A percentile compares a stretch with the other conserved stretches of the same genome.
These are phyloP conservation scores for Penicillium egyptiacum DNA, from an alignment of 495 filamentous ascomycete species.

Conservation along the genomic window DNA sequence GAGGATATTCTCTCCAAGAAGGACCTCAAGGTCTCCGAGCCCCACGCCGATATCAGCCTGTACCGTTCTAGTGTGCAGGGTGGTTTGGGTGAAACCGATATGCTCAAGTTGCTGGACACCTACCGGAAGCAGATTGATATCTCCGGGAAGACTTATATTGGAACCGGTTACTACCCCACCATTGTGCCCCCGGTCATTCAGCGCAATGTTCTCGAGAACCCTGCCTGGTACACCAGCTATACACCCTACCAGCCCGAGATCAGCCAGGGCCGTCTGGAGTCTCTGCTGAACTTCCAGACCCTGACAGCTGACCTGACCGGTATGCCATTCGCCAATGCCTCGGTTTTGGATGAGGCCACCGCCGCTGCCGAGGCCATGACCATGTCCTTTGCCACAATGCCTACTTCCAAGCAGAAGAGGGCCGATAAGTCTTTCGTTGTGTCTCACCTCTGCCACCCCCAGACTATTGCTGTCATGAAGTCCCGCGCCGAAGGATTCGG, in stretches of 20 bases:
- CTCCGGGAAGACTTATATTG: slow-evolving; percentile 66
- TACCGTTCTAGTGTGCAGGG: slow-evolving; percentile 51
- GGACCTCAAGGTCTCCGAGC: slow-evolving; percentile 45
- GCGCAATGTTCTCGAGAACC: slow-evolving; percentile 89
- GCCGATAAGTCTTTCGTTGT: slow-evolving; percentile 80
- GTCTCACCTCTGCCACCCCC: slow-evolving; percentile 79
- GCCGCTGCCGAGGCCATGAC: slow-evolving; percentile 98
- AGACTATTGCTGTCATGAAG: slow-evolving; percentile 82
- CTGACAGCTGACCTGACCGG: slow-evolving; percentile 87
- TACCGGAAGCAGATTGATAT: slow-evolving; percentile 66
- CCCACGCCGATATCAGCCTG: slow-evolving; percentile 40
- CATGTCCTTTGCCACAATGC: slow-evolving; percentile 77
- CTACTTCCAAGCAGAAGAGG: slow-evolving; percentile 69
- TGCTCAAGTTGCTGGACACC: slow-evolving; percentile 60
- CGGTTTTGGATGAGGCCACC: slow-evolving; percentile 88
- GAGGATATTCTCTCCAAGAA: slow-evolving; percentile 74
- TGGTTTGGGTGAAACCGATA: slow-evolving; percentile 64
- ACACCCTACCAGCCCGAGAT: slow-evolving; percentile 99
- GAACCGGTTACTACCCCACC: slow-evolving; percentile 85
- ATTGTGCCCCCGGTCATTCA: slow-evolving; percentile 89
- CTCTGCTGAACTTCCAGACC: slow-evolving; percentile 95
- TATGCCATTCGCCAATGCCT: slow-evolving; percentile 90
- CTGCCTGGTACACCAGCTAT: slow-evolving; percentile 98
- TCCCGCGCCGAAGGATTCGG: slow-evolving; percentile 94
- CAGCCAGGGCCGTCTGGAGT: slow-evolving; percentile 91